phyloP scores from a whole-genome alignment of 2,329 filamentous ascomycete genomes.

The Claviceps sp. region DNA sequence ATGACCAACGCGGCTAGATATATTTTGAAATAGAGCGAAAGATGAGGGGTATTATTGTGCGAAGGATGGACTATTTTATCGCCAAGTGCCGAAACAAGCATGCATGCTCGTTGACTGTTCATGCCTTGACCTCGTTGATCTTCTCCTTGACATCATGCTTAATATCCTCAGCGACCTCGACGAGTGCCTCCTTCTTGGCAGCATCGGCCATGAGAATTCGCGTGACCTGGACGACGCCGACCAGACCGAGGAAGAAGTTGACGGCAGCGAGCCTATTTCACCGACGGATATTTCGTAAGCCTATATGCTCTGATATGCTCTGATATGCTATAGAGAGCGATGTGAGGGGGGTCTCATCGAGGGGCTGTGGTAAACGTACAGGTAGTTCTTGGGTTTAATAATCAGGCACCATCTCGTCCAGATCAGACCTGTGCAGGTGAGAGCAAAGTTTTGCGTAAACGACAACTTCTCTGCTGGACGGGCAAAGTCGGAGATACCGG shows the following conservation, averaged over 20 bases:
- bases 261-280: slow-evolving; percentile 67
- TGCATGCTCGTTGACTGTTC: not conserved
- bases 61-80: not conserved
- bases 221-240: slow-evolving; percentile 68
- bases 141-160: slow-evolving; percentile 26
- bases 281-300: too few relatives aligned
- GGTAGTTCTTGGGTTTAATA: slow-evolving; percentile 85
- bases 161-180: slow-evolving; percentile 23
- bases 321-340: not conserved
- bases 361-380: slow-evolving; percentile 38
- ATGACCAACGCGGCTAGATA: too few relatives aligned
- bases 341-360: not conserved
- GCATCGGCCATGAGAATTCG: slow-evolving; percentile 59
- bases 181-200: slow-evolving; percentile 39
- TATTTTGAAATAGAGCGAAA: too few relatives aligned
- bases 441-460: slow-evolving; percentile 77
- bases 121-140: slow-evolving; percentile 11
- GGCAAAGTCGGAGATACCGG: slow-evolving; percentile 81
- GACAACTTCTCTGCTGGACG: slow-evolving; percentile 89
- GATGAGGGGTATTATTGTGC: too few relatives aligned
- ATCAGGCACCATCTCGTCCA: slow-evolving; percentile 99
- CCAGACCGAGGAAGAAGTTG: slow-evolving; percentile 92
- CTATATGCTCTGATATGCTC: too few relatives aligned
- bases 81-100: not conserved
- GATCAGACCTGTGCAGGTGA: slow-evolving; percentile 84